Percentiles rank a stretch among this genome's conserved stretches.
phyloP scores from a whole-genome alignment of 352 stramenopile species.

The Phytophthora macrochlamydospora region DNA sequence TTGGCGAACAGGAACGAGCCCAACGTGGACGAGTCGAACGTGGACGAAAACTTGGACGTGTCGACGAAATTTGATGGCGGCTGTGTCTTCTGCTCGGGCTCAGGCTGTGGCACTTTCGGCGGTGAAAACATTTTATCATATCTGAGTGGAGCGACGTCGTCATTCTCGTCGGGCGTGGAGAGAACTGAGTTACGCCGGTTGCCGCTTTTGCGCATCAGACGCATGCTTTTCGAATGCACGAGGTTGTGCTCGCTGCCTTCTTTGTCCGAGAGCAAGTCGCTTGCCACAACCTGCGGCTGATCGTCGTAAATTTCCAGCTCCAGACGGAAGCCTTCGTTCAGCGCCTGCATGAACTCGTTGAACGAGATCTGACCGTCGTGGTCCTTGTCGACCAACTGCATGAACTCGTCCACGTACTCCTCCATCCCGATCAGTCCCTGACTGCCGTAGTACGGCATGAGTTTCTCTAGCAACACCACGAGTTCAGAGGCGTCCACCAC shows the following conservation, averaged over 20 bases:
- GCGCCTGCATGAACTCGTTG: conserved; percentile 78
- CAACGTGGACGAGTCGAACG: conserved; percentile 18
- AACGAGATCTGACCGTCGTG: conserved; percentile 76
- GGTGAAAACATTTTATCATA: conserved; percentile 15
- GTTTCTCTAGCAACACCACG: conserved; percentile 60
- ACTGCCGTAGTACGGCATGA: conserved; percentile 58
- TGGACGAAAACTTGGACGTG: conserved; percentile 23
- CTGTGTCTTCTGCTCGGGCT: neutral
- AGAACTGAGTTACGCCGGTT: conserved; percentile 23
- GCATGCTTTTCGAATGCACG: conserved; percentile 14
- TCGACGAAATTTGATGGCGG: conserved; percentile 42
- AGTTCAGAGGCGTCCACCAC: conserved; percentile 69
- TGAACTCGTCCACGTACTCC: conserved; percentile 79
- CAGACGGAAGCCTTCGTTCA: conserved; percentile 73
- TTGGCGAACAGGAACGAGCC: conserved; percentile 12
- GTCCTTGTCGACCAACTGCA: conserved; percentile 72
- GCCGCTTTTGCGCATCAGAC: conserved; percentile 19
- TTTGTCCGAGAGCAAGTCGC: conserved; percentile 12
- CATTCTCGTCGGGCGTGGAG: conserved; percentile 12
- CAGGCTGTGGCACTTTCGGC: neutral
- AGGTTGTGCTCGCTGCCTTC: conserved; percentile 13
- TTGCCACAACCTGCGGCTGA: conserved; percentile 27
- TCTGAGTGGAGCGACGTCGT: conserved; percentile 18
- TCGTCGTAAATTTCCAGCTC: conserved; percentile 80
- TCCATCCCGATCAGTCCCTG: conserved; percentile 54